Conservation (phyloP, 768 basidiomycete species). For the Podaxis pistillaris region DNA sequence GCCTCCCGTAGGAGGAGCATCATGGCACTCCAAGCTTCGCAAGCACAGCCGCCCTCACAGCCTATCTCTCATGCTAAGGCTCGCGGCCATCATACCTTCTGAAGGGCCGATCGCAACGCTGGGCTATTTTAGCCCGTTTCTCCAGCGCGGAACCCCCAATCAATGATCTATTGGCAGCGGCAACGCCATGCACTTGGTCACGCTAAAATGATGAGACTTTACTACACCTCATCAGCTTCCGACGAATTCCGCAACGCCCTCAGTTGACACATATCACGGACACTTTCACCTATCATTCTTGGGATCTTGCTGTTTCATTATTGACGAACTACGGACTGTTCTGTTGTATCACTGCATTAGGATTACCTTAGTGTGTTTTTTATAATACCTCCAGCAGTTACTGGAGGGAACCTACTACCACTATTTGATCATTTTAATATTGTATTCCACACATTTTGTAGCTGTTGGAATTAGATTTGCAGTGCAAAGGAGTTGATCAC, state of each 20-base stretch:
- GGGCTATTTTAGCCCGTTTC: neutral
- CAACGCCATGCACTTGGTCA: neutral
- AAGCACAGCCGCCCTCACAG: neutral
- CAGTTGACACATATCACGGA: neutral
- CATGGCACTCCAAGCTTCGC: slow-evolving; percentile 18
- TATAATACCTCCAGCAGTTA: neutral
- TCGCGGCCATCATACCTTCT: neutral
- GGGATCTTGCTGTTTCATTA: neutral
- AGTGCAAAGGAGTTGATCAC: neutral
- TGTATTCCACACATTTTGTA: neutral
- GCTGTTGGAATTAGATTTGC: neutral
- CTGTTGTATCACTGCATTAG: neutral
- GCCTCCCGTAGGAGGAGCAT: slow-evolving; percentile 49
- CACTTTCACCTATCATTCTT: slow-evolving; percentile 1
- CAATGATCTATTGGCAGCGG: neutral
- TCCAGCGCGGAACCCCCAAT: neutral
- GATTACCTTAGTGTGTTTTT: neutral
- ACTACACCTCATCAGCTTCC: neutral
- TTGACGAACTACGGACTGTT: neutral
- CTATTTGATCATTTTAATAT: neutral
- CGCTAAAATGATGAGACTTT: neutral
- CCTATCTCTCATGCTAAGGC: neutral
- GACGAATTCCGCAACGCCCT: neutral
- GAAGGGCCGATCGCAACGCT: neutral
- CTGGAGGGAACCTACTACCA: neutral